phyloP scores from a whole-genome alignment of 306 rosid genomes.

The Corylus americana region DNA sequence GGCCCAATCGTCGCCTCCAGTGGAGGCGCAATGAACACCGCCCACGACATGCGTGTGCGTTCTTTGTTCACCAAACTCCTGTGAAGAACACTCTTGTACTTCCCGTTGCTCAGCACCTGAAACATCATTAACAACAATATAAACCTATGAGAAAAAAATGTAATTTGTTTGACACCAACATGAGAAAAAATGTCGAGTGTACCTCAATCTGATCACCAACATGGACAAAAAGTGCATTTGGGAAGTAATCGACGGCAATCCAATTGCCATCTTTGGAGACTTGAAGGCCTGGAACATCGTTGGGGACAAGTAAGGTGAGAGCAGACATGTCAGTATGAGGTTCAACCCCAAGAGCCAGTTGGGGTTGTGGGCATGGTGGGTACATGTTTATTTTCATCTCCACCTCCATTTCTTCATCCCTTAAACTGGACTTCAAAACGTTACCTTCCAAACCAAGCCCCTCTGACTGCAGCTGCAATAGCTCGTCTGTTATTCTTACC shows the following conservation, averaged over 20 bases:
- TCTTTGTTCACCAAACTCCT: conserved; percentile 73
- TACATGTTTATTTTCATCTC: conserved; percentile 83
- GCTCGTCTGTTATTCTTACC: conserved; percentile 29
- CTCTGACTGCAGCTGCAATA: conserved; percentile 52
- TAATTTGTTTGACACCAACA: no score
- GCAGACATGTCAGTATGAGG: conserved; percentile 82
- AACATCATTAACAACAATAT: no score
- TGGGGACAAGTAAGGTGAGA: conserved; percentile 55
- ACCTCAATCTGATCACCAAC: conserved; percentile 72
- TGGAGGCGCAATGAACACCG: conserved; percentile 56
- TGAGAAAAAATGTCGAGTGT: not conserved
- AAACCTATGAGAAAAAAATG: no score
- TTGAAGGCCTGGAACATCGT: conserved; percentile 63
- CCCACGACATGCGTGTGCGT: conserved; percentile 65
- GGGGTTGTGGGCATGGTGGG: conserved; percentile 75
- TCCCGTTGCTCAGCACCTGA: conserved; percentile 67
- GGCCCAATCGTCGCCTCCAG: conserved; percentile 54
- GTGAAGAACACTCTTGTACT: conserved; percentile 60
- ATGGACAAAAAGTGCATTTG: conserved; percentile 50
- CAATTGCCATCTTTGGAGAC: conserved; percentile 49
- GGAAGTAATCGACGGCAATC: conserved; percentile 51
- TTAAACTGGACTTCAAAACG: conserved; percentile 37
- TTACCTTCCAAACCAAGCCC: conserved; percentile 53
- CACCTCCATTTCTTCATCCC: conserved; percentile 46
- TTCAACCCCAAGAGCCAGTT: conserved; percentile 69